Percentiles rank a stretch among this genome's conserved stretches.
These are phyloP conservation scores for Pseudisothecium myosuroides DNA, from an alignment of 225 moss, liverwort and hornwort genomes.

Conservation along the genomic window DNA sequence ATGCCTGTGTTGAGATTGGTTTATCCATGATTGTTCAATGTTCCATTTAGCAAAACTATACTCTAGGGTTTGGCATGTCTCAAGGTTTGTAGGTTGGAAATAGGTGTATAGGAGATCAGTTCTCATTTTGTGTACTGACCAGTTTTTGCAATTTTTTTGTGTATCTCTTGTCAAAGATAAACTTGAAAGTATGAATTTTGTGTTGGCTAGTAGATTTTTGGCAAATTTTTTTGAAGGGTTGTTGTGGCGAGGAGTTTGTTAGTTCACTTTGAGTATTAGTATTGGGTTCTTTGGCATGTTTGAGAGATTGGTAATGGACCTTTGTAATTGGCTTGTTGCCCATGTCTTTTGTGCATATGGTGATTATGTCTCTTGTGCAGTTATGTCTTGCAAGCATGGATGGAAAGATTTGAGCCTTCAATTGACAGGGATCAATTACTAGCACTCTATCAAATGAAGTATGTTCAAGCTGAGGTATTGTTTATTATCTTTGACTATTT, in stretches of 20 bases:
- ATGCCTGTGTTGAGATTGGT: not conserved
- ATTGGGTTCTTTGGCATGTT: not conserved
- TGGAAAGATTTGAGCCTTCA: not conserved
- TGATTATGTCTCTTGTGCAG: not conserved
- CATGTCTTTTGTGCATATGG: not conserved
- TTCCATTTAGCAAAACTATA: not conserved
- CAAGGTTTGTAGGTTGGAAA: not conserved
- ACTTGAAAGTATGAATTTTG: not conserved
- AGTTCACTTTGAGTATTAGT: not conserved
- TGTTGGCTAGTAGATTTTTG: not conserved
- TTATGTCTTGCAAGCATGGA: not conserved
- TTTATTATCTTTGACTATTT: not conserved
- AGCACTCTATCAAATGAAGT: not conserved
- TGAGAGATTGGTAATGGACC: too few species aligned
- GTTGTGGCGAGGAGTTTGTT: not conserved
- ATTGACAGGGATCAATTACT: not conserved
- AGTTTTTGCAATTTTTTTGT: not conserved
- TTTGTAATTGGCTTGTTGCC: not conserved
- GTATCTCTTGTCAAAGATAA: not conserved
- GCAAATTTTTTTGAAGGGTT: too few species aligned
- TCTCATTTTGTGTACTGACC: not conserved
- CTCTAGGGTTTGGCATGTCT: not conserved
- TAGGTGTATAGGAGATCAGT: too few species aligned
- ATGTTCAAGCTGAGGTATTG: not conserved
- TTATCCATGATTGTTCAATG: not conserved